These are phyloP conservation scores for Linum usitatissimum DNA, from an alignment of 345 rosid genomes.

Conservation along the genomic window DNA sequence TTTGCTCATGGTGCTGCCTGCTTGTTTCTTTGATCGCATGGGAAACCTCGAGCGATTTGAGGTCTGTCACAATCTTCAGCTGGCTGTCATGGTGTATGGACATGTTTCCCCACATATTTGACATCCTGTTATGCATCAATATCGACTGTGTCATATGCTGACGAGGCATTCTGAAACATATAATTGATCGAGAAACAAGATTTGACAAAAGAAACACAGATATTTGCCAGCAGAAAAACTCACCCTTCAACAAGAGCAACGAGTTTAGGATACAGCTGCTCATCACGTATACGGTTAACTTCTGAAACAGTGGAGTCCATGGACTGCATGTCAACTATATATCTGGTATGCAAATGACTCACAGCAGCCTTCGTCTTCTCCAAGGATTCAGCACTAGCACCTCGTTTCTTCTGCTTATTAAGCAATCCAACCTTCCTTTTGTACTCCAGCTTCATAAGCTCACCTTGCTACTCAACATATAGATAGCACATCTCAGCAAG, in stretches of 20 bases:
- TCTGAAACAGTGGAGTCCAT: constrained; percentile 91
- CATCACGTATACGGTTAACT: constrained; percentile 79
- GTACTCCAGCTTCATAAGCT: constrained; percentile 91
- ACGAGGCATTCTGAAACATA: not conserved
- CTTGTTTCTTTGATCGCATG: constrained; percentile 62
- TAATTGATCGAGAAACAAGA: too few relatives aligned
- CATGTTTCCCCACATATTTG: constrained; percentile 80
- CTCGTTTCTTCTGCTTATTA: constrained; percentile 71
- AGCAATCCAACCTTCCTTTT: constrained; percentile 63
- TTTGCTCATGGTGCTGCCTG: constrained; percentile 60
- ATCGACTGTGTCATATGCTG: not conserved
- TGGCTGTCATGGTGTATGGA: constrained; percentile 59
- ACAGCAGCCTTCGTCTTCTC: constrained; percentile 94
- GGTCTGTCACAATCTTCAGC: constrained; percentile 46
- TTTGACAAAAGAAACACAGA: not conserved
- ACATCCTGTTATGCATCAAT: constrained; percentile 43
- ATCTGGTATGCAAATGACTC: constrained; percentile 81
- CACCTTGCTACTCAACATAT: constrained; percentile 56
- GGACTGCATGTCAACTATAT: constrained; percentile 96
- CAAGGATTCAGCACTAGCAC: constrained; percentile 57
- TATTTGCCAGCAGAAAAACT: too few relatives aligned
- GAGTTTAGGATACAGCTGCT: constrained; percentile 76
- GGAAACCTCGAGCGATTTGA: constrained; percentile 50
- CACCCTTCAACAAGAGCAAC: constrained; percentile 70
- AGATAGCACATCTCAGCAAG: not conserved